phyloP scores from a whole-genome alignment of 2,329 filamentous ascomycete species.

The Sporothrix pseudoabietina region DNA sequence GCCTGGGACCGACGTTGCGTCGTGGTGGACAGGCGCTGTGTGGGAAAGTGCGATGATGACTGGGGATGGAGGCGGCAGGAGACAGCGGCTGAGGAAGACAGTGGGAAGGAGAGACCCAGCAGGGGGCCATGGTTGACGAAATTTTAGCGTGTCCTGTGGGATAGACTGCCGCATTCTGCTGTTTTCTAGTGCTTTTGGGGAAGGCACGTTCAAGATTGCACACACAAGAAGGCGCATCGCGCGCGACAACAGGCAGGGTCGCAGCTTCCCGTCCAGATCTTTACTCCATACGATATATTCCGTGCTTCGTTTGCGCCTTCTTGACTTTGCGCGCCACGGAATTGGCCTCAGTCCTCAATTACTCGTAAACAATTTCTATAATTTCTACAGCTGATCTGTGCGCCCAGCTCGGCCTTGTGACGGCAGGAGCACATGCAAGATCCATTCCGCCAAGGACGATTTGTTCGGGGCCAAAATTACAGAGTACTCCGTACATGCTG shows the following conservation, averaged over 20 bases:
- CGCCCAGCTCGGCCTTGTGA: background rate
- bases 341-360: background rate
- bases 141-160: slow-evolving; percentile 13
- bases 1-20: slow-evolving; percentile 4
- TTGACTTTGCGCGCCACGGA: slow-evolving; percentile 3
- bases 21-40: background rate
- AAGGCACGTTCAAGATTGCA: background rate
- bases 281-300: too few species aligned
- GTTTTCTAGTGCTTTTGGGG: background rate
- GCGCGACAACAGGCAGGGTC: background rate
- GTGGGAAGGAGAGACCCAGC: background rate
- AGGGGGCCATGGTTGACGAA: slow-evolving; percentile 1
- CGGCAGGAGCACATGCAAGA: slow-evolving; percentile 17
- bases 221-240: background rate
- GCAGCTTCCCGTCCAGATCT: slow-evolving; percentile 15
- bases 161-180: background rate
- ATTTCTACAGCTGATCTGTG: slow-evolving; percentile 15
- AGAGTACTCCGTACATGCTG: background rate
- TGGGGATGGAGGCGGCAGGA: background rate
- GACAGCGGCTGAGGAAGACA: background rate
- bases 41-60: slow-evolving; percentile 1
- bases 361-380: slow-evolving; percentile 18
- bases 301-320: background rate
- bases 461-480: background rate
- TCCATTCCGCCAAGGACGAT: background rate